phyloP scores from a whole-genome alignment of 345 rosid species.

The Turnera subulata region DNA sequence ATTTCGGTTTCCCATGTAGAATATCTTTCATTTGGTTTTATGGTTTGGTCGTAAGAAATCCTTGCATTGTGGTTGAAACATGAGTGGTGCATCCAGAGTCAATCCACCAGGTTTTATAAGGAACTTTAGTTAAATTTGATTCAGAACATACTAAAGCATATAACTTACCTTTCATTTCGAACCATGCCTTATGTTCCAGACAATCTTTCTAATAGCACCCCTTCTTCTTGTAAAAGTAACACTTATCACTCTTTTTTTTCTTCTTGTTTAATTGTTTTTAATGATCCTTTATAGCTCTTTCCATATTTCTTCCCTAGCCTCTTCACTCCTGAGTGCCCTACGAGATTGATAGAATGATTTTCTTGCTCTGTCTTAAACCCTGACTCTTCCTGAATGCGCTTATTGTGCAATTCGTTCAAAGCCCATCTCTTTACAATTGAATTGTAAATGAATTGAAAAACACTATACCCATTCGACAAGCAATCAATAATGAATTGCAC shows the following conservation, averaged over 20 bases:
- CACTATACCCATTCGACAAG: no score
- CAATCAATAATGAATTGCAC: no score
- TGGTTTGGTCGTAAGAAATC: not conserved
- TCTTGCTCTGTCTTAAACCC: not conserved
- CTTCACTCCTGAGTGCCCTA: not conserved
- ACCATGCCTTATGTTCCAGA: no score
- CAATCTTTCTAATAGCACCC: no score
- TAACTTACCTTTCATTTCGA: not conserved
- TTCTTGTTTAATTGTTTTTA: constrained; percentile 2
- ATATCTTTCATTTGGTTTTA: not conserved
- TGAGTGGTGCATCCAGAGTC: not conserved
- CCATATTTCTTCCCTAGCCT: not conserved
- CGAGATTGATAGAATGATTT: not conserved
- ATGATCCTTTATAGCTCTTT: not conserved
- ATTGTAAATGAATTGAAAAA: constrained; percentile 20
- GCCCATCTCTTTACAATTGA: constrained; percentile 11
- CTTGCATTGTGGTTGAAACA: no score
- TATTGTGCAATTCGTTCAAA: constrained; percentile 14
- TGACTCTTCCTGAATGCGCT: not conserved
- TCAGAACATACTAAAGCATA: not conserved
- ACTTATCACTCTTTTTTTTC: no score
- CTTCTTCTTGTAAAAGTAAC: no score
- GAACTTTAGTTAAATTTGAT: no score
- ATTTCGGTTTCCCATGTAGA: not conserved
- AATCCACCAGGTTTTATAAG: no score